Percentiles rank a stretch among this genome's conserved stretches.
Evolutionary conservation across 129 eudicot species (phyloP).

Genomic region (Lactuca sativa): DNA sequence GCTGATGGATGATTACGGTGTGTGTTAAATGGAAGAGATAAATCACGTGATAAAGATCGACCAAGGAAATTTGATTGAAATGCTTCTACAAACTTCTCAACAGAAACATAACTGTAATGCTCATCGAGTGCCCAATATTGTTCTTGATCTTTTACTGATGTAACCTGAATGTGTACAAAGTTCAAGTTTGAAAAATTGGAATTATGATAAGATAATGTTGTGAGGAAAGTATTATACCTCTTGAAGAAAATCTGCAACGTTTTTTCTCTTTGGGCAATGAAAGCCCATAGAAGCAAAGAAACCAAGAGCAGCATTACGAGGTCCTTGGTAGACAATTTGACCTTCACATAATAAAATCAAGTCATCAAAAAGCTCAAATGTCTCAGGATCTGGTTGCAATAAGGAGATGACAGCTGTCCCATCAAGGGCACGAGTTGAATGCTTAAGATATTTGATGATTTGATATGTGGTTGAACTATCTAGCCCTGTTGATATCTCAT

Average conservation of each 20-base stretch:
- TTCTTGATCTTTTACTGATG: conserved; percentile 78
- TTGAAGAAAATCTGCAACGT: conserved; percentile 91
- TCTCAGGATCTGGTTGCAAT: conserved; percentile 87
- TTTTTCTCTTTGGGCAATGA: conserved; percentile 80
- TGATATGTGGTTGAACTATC: conserved; percentile 92
- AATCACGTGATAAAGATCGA: conserved; percentile 45
- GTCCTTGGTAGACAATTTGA: conserved; percentile 90
- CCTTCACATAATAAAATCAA: conserved; percentile 76
- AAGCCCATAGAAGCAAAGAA: conserved; percentile 89
- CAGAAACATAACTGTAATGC: conserved; percentile 54
- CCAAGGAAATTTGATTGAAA: conserved; percentile 69
- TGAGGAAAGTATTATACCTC: conserved; percentile 50
- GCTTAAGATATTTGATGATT: conserved; percentile 73
- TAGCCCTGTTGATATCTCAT: conserved; percentile 93
- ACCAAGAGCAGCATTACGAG: conserved; percentile 59
- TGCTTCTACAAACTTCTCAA: conserved; percentile 67
- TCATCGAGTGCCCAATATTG: conserved; percentile 75
- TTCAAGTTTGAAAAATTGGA: conserved; percentile 3
- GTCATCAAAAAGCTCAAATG: conserved; percentile 84
- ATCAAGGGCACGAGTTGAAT: conserved; percentile 65
- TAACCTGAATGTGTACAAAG: conserved; percentile 43
- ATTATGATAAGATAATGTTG: not conserved
- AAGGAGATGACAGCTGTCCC: conserved; percentile 77
- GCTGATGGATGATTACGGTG: conserved; percentile 64
- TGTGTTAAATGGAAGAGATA: conserved; percentile 56